These are phyloP conservation scores for Sutorius eximius DNA, from an alignment of 1,284 basidiomycete genomes.

Conservation along the genomic window DNA sequence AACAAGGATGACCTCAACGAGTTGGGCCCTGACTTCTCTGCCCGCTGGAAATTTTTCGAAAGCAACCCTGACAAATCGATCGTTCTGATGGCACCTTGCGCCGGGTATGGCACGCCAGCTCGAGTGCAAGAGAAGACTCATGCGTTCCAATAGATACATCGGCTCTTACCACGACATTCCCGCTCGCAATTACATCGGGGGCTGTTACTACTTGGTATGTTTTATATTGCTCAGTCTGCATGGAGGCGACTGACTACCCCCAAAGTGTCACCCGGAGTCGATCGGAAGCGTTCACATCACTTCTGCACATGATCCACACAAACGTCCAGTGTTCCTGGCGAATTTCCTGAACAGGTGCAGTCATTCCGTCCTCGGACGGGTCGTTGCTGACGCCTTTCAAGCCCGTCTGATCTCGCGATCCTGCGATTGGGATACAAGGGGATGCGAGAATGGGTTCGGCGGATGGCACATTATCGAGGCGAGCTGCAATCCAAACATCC, in stretches of 20 bases:
- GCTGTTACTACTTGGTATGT: slow-evolving; percentile 20
- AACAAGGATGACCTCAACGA: slow-evolving; percentile 41
- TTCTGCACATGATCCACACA: slow-evolving; percentile 37
- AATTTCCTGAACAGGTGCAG: slow-evolving; percentile 27
- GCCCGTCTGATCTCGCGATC: slow-evolving; percentile 53
- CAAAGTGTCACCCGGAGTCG: slow-evolving; percentile 42
- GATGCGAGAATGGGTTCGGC: slow-evolving; percentile 55
- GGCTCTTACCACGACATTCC: slow-evolving; percentile 12
- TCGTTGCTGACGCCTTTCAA: slow-evolving; percentile 23
- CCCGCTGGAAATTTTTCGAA: slow-evolving; percentile 46
- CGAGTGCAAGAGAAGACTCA: neutral
- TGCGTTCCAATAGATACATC: slow-evolving; percentile 5
- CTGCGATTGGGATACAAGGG: slow-evolving; percentile 60
- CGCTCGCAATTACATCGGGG: slow-evolving; percentile 17
- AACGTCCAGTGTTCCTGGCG: slow-evolving; percentile 40
- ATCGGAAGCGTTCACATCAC: slow-evolving; percentile 46
- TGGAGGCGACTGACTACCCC: neutral
- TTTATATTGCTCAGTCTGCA: neutral
- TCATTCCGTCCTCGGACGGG: neutral
- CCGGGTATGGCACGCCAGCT: slow-evolving; percentile 27
- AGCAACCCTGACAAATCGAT: slow-evolving; percentile 51
- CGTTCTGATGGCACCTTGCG: slow-evolving; percentile 36
- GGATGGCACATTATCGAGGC: slow-evolving; percentile 57
- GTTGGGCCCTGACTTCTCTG: slow-evolving; percentile 45
- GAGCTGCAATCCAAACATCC: slow-evolving; percentile 50